Percentiles rank a stretch among this genome's conserved stretches.
phyloP scores from a whole-genome alignment of 495 filamentous ascomycete genomes.

The Lophiotrema nucula region DNA sequence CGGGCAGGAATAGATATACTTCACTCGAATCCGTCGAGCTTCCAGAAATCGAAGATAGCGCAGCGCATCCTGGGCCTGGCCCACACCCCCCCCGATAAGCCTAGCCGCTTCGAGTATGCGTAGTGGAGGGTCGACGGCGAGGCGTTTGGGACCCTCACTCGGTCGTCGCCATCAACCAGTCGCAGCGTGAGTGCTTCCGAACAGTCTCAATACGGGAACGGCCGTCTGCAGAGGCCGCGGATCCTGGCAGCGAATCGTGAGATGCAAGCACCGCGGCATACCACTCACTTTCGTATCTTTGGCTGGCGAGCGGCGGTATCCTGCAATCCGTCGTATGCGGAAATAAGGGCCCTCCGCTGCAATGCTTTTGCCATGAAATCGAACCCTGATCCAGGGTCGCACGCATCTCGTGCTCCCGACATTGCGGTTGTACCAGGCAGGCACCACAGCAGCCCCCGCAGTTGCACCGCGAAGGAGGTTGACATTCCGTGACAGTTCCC shows the following conservation, averaged over 20 bases:
- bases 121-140: constrained; percentile 10
- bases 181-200: neutral
- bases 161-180: constrained; percentile 17
- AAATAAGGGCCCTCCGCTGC: neutral
- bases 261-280: neutral
- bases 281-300: neutral
- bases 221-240: neutral
- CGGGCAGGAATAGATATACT: neutral
- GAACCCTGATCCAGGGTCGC: neutral
- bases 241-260: neutral
- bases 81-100: constrained; percentile 22
- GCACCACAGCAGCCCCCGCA: neutral
- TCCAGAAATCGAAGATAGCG: neutral
- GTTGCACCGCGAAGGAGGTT: neutral
- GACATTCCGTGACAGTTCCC: neutral
- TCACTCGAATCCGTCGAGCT: too few species aligned
- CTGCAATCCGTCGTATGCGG: neutral
- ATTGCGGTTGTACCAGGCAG: neutral
- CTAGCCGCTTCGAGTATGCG: constrained; percentile 6
- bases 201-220: constrained; percentile 2
- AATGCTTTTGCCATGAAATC: neutral
- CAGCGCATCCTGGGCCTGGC: constrained; percentile 4
- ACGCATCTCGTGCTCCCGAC: neutral
- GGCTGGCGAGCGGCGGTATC: neutral
- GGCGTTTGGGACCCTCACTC: too few species aligned